Conservation (phyloP, 768 basidiomycete species). For the Candolleomyces aberdarensis region DNA sequence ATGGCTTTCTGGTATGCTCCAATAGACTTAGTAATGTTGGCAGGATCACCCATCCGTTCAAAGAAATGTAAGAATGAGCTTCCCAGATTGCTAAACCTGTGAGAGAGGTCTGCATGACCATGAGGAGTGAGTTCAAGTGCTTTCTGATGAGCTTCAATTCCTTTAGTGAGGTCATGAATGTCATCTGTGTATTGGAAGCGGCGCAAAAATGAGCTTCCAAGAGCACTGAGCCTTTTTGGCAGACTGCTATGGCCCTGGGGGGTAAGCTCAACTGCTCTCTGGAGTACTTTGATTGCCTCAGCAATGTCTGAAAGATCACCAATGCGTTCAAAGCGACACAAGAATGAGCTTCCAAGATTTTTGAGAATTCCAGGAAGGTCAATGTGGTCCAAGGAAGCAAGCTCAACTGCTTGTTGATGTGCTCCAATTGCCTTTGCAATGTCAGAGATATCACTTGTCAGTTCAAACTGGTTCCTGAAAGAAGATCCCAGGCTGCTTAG, state of each 20-base stretch:
- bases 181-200: conserved; percentile 21
- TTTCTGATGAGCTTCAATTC: conserved; percentile 14
- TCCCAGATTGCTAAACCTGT: conserved; percentile 16
- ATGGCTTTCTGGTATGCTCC: too few species aligned
- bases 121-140: conserved; percentile 18
- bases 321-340: too few species aligned
- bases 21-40: conserved; percentile 11
- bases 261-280: too few species aligned
- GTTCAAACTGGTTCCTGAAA: conserved; percentile 5
- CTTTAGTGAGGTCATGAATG: conserved; percentile 21
- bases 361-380: background rate
- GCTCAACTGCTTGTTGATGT: background rate
- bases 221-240: too few species aligned
- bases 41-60: conserved; percentile 12
- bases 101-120: conserved; percentile 12
- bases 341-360: too few species aligned
- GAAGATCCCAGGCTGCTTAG: too few species aligned
- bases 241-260: too few species aligned
- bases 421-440: background rate
- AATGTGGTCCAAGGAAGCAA: background rate
- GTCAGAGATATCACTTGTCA: background rate
- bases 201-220: too few species aligned
- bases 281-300: too few species aligned
- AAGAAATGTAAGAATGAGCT: conserved; percentile 17
- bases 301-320: too few species aligned